Percentiles rank a stretch among this genome's conserved stretches.
phyloP scores from a whole-genome alignment of 1,284 basidiomycete species.

The Puccinia polysora region DNA sequence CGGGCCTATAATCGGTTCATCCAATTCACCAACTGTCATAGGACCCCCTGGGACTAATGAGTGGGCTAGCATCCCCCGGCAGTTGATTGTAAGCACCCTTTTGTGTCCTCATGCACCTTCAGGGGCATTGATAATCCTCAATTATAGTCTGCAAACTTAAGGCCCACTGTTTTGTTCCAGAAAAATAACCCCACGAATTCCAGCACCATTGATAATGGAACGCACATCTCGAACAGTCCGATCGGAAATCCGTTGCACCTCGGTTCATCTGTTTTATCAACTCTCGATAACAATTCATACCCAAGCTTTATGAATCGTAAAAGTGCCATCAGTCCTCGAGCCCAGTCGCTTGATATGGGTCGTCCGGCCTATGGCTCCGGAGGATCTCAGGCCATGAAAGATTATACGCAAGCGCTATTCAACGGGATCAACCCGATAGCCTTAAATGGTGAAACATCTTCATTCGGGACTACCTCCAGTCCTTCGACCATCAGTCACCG shows the following conservation, averaged over 20 bases:
- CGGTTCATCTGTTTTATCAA: conserved; percentile 13
- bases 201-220: conserved; percentile 4
- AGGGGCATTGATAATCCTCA: no score
- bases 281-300: conserved; percentile 25
- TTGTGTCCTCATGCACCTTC: no score
- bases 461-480: not conserved
- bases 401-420: conserved; percentile 30
- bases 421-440: not conserved
- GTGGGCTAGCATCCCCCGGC: conserved; percentile 14
- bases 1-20: not conserved
- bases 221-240: conserved; percentile 12
- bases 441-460: conserved; percentile 4
- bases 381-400: conserved; percentile 28
- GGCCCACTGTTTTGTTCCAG: not conserved
- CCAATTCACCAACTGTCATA: not conserved
- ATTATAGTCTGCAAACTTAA: no score
- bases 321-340: conserved; percentile 37
- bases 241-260: conserved; percentile 25
- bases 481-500: conserved; percentile 6
- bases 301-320: conserved; percentile 28
- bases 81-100: conserved; percentile 15
- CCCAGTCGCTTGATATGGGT: conserved; percentile 39
- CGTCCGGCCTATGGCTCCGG: conserved; percentile 7
- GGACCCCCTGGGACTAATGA: conserved; percentile 9
- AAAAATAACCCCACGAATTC: conserved; percentile 6